Evolutionary conservation across 2,329 filamentous ascomycete species (phyloP).

Genomic region (Blumeria graminis): DNA sequence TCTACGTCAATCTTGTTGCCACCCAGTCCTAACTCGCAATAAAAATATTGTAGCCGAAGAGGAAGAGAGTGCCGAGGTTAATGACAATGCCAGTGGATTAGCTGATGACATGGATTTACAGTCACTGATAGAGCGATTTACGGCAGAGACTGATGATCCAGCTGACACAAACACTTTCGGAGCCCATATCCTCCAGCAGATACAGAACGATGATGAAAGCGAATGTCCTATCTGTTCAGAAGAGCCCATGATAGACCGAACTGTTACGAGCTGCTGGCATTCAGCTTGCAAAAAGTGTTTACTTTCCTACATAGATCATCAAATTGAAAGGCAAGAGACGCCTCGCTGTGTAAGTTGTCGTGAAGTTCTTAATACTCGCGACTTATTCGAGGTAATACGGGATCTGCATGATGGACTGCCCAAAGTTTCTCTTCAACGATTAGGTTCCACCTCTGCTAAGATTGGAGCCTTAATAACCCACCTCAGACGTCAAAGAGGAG

Average conservation of each 20-base stretch:
- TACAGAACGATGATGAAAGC: slow-evolving; percentile 64
- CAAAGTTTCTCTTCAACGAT: slow-evolving; percentile 33
- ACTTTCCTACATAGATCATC: slow-evolving; percentile 72
- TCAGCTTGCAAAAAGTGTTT: slow-evolving; percentile 87
- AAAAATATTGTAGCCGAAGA: slow-evolving; percentile 69
- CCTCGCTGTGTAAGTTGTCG: slow-evolving; percentile 83
- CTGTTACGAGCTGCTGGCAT: slow-evolving; percentile 93
- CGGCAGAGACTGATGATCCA: slow-evolving; percentile 36
- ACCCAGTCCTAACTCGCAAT: slow-evolving; percentile 73
- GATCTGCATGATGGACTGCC: slow-evolving; percentile 37
- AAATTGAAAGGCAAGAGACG: slow-evolving; percentile 48
- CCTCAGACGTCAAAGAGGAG: slow-evolving; percentile 41
- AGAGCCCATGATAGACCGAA: slow-evolving; percentile 85
- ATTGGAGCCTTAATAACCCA: slow-evolving; percentile 57
- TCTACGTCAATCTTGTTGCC: slow-evolving; percentile 80
- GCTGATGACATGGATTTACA: slow-evolving; percentile 92
- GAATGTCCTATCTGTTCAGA: slow-evolving; percentile 92
- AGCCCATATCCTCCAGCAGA: slow-evolving; percentile 69
- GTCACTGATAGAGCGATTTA: slow-evolving; percentile 64
- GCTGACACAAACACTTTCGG: slow-evolving; percentile 50
- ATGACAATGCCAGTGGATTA: slow-evolving; percentile 57
- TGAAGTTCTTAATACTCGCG: slow-evolving; percentile 53
- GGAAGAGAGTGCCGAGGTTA: slow-evolving; percentile 52
- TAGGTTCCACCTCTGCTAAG: slow-evolving; percentile 61
- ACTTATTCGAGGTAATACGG: slow-evolving; percentile 79